Percentiles rank a stretch among this genome's conserved stretches.
Conservation (phyloP, 2,329 filamentous ascomycete species). For the Penicillium sp. region DNA sequence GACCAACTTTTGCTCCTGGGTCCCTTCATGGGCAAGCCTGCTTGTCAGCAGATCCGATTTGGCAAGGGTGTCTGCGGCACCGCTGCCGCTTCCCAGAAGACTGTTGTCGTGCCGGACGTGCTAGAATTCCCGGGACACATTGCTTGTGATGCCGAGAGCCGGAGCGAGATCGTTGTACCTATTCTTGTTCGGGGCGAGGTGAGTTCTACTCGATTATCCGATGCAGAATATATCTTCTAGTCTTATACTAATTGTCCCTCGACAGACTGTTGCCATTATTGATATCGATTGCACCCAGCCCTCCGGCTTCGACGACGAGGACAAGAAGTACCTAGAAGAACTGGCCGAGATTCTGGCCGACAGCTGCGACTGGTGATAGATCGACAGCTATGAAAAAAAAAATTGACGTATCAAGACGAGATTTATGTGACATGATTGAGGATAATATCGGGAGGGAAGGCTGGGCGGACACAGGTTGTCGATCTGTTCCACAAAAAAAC, state of each 20-base stretch:
- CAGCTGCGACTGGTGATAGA: conserved; percentile 46
- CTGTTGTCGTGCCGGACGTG: conserved; percentile 50
- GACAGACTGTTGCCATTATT: conserved; percentile 52
- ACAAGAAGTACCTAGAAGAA: conserved; percentile 47
- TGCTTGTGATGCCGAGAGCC: conserved; percentile 53
- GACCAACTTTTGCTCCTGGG: conserved; percentile 46
- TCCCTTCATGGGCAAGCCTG: conserved; percentile 54
- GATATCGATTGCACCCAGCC: conserved; percentile 52
- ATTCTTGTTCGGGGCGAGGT: conserved; percentile 47
- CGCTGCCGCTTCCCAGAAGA: conserved; percentile 45
- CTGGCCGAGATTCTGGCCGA: conserved; percentile 46
- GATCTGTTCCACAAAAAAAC: conserved; percentile 1
- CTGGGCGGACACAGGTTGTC: neutral
- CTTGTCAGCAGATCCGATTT: conserved; percentile 53
- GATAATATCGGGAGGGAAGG: conserved; percentile 6
- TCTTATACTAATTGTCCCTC: conserved; percentile 1
- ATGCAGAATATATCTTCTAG: neutral
- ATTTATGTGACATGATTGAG: conserved; percentile 16
- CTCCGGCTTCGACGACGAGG: conserved; percentile 50
- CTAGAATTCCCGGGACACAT: conserved; percentile 52
- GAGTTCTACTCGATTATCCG: conserved; percentile 19
- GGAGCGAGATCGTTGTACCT: conserved; percentile 56
- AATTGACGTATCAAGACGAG: neutral
- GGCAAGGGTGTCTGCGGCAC: conserved; percentile 53
- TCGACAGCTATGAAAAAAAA: neutral